These are phyloP conservation scores for Phytophthora citrophthora DNA, from an alignment of 352 stramenopile genomes.

Conservation along the genomic window DNA sequence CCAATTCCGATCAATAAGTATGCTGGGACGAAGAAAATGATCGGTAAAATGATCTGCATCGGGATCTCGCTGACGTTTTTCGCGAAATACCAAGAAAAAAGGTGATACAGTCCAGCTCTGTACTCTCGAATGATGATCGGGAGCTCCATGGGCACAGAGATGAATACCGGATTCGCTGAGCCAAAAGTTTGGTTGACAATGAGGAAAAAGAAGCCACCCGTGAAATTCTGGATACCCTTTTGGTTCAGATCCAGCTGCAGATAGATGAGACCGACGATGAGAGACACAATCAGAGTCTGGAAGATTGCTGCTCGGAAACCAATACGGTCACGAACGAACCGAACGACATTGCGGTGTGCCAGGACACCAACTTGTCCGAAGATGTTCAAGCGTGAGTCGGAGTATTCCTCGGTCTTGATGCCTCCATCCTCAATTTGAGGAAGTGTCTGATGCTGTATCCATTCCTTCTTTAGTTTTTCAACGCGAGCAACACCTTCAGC, in stretches of 20 bases:
- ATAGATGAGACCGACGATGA: slow-evolving; percentile 56
- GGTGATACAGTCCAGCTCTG: slow-evolving; percentile 36
- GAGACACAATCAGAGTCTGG: slow-evolving; percentile 39
- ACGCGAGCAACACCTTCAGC: slow-evolving; percentile 36
- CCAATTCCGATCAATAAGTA: slow-evolving; percentile 56
- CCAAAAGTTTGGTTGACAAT: slow-evolving; percentile 48
- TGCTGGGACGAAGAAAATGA: slow-evolving; percentile 41
- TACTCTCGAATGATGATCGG: slow-evolving; percentile 57
- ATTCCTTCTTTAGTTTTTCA: slow-evolving; percentile 45
- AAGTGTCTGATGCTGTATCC: slow-evolving; percentile 22
- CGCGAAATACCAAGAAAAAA: slow-evolving; percentile 52
- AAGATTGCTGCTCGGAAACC: slow-evolving; percentile 30
- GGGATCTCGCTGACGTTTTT: slow-evolving; percentile 63
- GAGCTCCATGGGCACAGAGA: slow-evolving; percentile 48
- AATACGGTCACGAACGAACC: slow-evolving; percentile 43
- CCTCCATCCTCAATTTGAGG: slow-evolving; percentile 9
- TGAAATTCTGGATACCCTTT: slow-evolving; percentile 52
- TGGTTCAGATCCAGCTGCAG: slow-evolving; percentile 49
- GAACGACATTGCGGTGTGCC: slow-evolving; percentile 41
- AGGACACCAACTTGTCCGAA: slow-evolving; percentile 43
- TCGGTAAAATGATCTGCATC: slow-evolving; percentile 51
- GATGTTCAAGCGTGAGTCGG: slow-evolving; percentile 26
- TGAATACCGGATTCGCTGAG: slow-evolving; percentile 39
- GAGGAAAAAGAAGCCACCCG: slow-evolving; percentile 55
- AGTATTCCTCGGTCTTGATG: not conserved